Base-by-base conservation (phyloP, 2,329 filamentous ascomycete genomes). In the Epichloe scottii region DNA sequence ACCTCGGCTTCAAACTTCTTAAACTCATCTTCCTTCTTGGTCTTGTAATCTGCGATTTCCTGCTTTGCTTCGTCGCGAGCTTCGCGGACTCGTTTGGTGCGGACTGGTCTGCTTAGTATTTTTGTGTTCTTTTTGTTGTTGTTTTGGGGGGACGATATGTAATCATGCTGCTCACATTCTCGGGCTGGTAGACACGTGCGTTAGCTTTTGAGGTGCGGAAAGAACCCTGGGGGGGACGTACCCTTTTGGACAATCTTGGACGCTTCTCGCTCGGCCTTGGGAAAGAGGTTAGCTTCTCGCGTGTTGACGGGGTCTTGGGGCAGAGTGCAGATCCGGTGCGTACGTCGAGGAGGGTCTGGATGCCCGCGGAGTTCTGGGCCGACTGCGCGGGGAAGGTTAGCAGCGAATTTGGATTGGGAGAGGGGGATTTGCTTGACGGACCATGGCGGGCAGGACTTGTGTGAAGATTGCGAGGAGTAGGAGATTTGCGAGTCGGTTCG, bases 171-270 rank as follows among this genome's bases (percentile, higher is more conserved):
- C 77, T 68, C 81, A 95, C 89, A 95, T 81, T 95, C 89, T 81
- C 89, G 81, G 63, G 89, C 88, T 94, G 60, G 4, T 48, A 43
- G 5, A 10, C 14, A 15, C 12, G 26, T 23, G 35, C 7, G 48
- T 48, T 17, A 45, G 46, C 15, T 5, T 15, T 26, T 17, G 30
- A 5, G 11, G 19, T 17, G 5, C 30, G 35, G 26, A 2, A 43
- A 41, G 26, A 37, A n/a, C 30, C 30, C 11, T 3, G 19, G 5
- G 21, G 12, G 19, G 2, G 38, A 68, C 74, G 54, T 69, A 94
- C 91, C 87, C 80, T 93, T 89, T 71, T 97, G 91, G 53, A 98
- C 90, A 68, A 98, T 98, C 80, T 96, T 96, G 73, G 95, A 91
- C 55, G 93, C 93, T 71, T 97, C 91, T 71, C 89, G 86, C 80